Evolutionary conservation across 345 rosid genomes (phyloP), one percentile per base, ranked within the genome.

Genomic region (Pugionium cornutum): DNA sequence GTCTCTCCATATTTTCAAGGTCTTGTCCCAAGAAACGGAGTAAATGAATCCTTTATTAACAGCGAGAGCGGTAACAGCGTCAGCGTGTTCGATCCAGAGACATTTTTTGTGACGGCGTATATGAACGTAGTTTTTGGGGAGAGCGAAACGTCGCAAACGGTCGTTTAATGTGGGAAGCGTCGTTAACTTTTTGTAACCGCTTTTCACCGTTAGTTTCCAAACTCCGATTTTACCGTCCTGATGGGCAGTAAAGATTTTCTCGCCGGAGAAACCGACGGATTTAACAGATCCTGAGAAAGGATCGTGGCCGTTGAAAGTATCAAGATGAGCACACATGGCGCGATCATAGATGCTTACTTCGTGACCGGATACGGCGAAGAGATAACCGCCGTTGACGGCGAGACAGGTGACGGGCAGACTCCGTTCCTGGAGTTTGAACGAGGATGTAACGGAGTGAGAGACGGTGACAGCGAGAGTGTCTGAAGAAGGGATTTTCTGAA

Each of bases 11-110:
- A 88, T 79, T 80, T 89, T 92, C 72, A 92, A 67, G 6, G 80
- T 78, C 74, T 75, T 86, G 59, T 92, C 97, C 98, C 97, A 92
- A 6, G 97, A 92, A 61, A 88, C 92, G 0, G 98, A 87, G 78
- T 86, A 89, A 51, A 89, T 77, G 53, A 84, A 60, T 2, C 86
- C 87, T 49, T 73, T 62, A 44, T 66, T 78, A 9, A 78, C 83
- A 43, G 91, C 89, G 6, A 89, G 87, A 4, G 79, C 87, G 0
- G 96, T 82, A n/a, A 92, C 83, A 67, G 97, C 92, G 79, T 92
- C 98, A 36, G 89, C 91, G 43, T 89, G 98, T 62, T 92, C 84
- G 32, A 89, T 89, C 97, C 96, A 89, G 25, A 92, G 81, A 67
- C 73, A 64, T 76, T 82, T 84, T 41, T 44, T 74, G 57, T 89